Conservation (phyloP, 2,329 filamentous ascomycete species). For the Ustulina deusta region DNA sequence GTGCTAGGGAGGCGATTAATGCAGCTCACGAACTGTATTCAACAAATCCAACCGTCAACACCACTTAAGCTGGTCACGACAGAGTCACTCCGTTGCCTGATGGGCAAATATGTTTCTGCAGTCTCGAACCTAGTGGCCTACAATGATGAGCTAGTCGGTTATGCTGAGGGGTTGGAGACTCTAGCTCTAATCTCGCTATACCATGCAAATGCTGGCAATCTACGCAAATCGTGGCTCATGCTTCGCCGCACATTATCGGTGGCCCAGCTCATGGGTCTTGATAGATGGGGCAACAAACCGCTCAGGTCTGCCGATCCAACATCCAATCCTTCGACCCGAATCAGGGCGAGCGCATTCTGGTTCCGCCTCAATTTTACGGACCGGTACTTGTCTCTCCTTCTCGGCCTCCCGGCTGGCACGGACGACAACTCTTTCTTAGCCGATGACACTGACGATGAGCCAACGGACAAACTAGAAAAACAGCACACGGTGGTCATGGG, state of each 20-base stretch:
- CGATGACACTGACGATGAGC: conserved; percentile 50
- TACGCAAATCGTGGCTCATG: conserved; percentile 66
- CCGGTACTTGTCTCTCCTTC: conserved; percentile 63
- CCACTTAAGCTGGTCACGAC: conserved; percentile 48
- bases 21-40: conserved; percentile 56
- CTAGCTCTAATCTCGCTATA: conserved; percentile 62
- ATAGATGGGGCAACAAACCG: conserved; percentile 52
- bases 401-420: conserved; percentile 61
- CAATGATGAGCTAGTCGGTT: conserved; percentile 64
- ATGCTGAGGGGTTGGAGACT: conserved; percentile 65
- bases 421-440: conserved; percentile 56
- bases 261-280: conserved; percentile 64
- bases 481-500: conserved; percentile 58
- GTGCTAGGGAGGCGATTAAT: conserved; percentile 62
- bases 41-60: conserved; percentile 56
- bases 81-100: conserved; percentile 45
- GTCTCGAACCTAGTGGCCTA: conserved; percentile 58
- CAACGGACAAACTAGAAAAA: conserved; percentile 59
- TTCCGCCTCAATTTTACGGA: conserved; percentile 63
- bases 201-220: conserved; percentile 65
- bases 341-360: conserved; percentile 58
- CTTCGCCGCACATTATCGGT: conserved; percentile 63
- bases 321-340: conserved; percentile 47
- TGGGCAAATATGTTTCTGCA: conserved; percentile 51
- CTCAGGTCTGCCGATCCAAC: conserved; percentile 56